Conservation (phyloP, 2,329 filamentous ascomycete species). For the Botrytis aclada region DNA sequence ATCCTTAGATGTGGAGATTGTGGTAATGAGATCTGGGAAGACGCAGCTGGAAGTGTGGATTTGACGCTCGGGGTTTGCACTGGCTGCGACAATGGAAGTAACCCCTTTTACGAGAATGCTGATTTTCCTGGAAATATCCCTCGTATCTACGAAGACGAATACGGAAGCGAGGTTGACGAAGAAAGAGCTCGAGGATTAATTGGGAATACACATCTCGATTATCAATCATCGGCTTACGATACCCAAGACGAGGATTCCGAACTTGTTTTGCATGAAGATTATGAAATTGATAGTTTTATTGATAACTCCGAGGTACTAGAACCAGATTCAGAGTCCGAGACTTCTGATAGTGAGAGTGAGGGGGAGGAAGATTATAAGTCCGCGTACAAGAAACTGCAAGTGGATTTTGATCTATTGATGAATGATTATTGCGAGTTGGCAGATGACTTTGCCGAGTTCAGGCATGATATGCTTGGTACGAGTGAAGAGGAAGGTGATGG, state of each 20-base stretch:
- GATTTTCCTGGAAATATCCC: constrained; percentile 11
- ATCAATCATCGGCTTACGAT: constrained; percentile 34
- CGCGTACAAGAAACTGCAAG: neutral
- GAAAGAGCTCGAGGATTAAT: constrained; percentile 14
- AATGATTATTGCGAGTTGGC: neutral
- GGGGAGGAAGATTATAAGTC: neutral
- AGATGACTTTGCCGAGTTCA: neutral
- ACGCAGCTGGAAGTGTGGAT: neutral
- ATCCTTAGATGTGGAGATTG: constrained; percentile 30
- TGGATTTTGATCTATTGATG: neutral
- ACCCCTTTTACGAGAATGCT: constrained; percentile 25
- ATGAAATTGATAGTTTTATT: constrained; percentile 33
- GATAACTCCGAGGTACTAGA: constrained; percentile 24
- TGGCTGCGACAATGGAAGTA: constrained; percentile 17
- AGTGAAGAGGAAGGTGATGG: neutral
- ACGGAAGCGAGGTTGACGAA: constrained; percentile 17
- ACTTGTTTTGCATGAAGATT: constrained; percentile 25
- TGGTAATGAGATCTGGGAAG: constrained; percentile 29
- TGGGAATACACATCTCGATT: constrained; percentile 28
- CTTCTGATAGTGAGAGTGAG: neutral
- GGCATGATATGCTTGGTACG: neutral
- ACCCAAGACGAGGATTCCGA: constrained; percentile 28
- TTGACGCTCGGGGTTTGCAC: constrained; percentile 25
- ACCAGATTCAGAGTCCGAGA: constrained; percentile 15
- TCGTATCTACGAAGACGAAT: constrained; percentile 16